Evolutionary conservation across 2,329 filamentous ascomycete genomes (phyloP).

Genomic region (Cytospora mali): DNA sequence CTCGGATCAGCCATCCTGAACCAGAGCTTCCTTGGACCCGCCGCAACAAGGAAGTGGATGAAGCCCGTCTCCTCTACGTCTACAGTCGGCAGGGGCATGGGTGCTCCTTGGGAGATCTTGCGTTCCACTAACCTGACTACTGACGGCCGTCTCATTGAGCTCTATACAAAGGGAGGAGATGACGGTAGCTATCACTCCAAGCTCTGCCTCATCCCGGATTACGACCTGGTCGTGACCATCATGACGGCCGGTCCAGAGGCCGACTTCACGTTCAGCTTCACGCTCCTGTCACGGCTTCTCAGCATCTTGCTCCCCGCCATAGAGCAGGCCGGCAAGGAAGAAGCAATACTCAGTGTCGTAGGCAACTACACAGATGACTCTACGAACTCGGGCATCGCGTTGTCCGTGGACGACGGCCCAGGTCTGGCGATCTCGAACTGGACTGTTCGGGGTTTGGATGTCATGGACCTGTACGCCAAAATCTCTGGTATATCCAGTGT

Average conservation of each 20-base stretch:
- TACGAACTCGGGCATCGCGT: constrained; percentile 44
- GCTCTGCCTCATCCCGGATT: constrained; percentile 49
- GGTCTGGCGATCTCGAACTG: constrained; percentile 44
- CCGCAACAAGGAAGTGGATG: constrained; percentile 35
- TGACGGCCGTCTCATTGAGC: constrained; percentile 45
- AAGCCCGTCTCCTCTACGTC: constrained; percentile 37
- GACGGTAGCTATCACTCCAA: constrained; percentile 45
- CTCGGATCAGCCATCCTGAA: constrained; percentile 35
- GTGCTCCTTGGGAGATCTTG: constrained; percentile 41
- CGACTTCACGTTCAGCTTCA: constrained; percentile 1
- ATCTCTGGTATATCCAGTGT: background rate
- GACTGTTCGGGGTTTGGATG: constrained; percentile 45
- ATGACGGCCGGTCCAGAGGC: constrained; percentile 39
- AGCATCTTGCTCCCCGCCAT: constrained; percentile 44
- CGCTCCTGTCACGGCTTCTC: constrained; percentile 36
- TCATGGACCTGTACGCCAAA: constrained; percentile 39
- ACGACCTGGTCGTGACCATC: constrained; percentile 46
- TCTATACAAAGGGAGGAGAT: constrained; percentile 52
- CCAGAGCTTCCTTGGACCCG: constrained; percentile 31
- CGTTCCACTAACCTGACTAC: constrained; percentile 38
- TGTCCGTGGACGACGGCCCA: constrained; percentile 42
- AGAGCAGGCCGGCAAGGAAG: constrained; percentile 44
- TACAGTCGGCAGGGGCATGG: constrained; percentile 35
- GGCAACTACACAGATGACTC: constrained; percentile 43
- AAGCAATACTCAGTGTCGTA: constrained; percentile 32